phyloP scores from a whole-genome alignment of 164 flowering plant genomes.

The Aristolochia contorta region DNA sequence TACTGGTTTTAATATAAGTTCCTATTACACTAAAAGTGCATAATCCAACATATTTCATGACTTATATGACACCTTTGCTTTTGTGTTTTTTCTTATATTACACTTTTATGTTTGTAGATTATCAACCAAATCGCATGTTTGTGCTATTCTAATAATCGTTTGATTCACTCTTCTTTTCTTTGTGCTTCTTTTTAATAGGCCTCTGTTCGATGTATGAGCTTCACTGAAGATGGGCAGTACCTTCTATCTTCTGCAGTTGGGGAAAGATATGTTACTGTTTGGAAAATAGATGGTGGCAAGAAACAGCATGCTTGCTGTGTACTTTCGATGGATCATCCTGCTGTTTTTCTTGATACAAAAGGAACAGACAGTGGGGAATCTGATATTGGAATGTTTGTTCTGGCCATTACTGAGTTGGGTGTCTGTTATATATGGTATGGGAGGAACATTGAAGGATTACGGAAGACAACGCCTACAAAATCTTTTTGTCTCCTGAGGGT shows the following conservation, averaged over 20 bases:
- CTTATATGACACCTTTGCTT: too few species aligned
- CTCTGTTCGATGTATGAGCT: conserved; percentile 66
- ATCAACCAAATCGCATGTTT: not conserved
- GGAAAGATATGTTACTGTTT: conserved; percentile 74
- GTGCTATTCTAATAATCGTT: not conserved
- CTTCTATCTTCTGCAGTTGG: conserved; percentile 82
- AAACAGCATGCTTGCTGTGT: conserved; percentile 58
- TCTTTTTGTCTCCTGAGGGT: conserved; percentile 35
- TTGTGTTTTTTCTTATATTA: too few species aligned
- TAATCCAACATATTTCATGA: too few species aligned
- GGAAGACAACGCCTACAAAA: conserved; percentile 54
- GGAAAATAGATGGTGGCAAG: conserved; percentile 65
- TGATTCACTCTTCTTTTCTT: not conserved
- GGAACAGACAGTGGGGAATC: conserved; percentile 14
- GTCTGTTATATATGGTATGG: conserved; percentile 82
- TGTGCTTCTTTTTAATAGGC: conserved; percentile 34
- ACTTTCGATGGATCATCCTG: conserved; percentile 93
- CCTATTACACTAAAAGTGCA: too few species aligned
- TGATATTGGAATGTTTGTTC: conserved; percentile 39
- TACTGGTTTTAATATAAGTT: too few species aligned
- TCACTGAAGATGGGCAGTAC: conserved; percentile 71
- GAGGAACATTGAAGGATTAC: conserved; percentile 44
- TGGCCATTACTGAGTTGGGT: conserved; percentile 83
- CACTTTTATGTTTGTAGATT: too few species aligned
- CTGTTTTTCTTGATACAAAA: conserved; percentile 61